Evolutionary conservation across 1,284 basidiomycete genomes (phyloP).

Genomic region (Baeospora myosura): DNA sequence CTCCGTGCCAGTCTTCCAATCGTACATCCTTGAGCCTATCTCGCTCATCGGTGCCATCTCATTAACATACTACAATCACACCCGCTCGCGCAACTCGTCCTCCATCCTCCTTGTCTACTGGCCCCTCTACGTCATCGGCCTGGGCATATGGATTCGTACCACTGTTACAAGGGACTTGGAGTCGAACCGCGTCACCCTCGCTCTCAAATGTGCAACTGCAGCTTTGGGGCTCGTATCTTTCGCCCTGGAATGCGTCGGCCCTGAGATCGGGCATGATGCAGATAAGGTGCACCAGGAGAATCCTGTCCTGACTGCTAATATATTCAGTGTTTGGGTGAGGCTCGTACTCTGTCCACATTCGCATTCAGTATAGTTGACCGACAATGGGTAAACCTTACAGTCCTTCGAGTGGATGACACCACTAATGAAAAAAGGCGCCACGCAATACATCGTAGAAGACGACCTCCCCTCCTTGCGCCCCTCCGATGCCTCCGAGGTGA

Average conservation of each 20-base stretch:
- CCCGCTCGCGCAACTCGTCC: constrained; percentile 71
- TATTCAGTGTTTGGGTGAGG: constrained; percentile 70
- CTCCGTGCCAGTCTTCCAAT: constrained; percentile 49
- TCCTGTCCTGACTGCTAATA: constrained; percentile 76
- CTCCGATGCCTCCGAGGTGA: constrained; percentile 65
- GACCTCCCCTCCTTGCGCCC: constrained; percentile 67
- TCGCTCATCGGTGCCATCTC: constrained; percentile 37
- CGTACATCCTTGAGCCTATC: constrained; percentile 53
- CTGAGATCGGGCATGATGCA: constrained; percentile 43
- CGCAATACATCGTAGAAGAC: constrained; percentile 62
- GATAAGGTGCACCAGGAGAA: constrained; percentile 49
- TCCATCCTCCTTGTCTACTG: constrained; percentile 78
- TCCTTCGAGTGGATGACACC: constrained; percentile 77
- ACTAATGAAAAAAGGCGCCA: constrained; percentile 64
- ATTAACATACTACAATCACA: constrained; percentile 69
- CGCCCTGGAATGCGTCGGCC: constrained; percentile 63
- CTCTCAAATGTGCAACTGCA: constrained; percentile 41
- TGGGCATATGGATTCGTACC: constrained; percentile 62
- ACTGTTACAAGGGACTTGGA: constrained; percentile 25
- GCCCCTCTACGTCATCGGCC: constrained; percentile 57
- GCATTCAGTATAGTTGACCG: neutral
- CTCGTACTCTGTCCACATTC: constrained; percentile 10
- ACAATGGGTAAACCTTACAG: no score
- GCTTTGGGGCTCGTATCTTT: constrained; percentile 53
- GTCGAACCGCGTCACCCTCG: constrained; percentile 28